Conservation (phyloP, 495 filamentous ascomycete species). For the Neurospora sp. region DNA sequence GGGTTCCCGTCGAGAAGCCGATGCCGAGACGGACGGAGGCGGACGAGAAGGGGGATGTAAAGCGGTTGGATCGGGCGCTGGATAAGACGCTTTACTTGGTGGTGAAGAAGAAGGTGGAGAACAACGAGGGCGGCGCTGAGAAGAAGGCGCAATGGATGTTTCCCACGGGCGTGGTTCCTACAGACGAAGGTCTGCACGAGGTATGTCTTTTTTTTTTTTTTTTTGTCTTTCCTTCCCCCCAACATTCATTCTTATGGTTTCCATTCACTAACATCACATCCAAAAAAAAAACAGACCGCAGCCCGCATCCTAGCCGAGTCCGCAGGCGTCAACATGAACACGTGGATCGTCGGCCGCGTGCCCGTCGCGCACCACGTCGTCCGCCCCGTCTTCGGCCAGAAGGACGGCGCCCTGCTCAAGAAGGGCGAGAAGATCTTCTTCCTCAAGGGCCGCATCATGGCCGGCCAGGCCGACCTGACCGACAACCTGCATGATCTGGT, state of each 20-base stretch:
- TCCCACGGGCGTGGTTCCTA: conserved; percentile 54
- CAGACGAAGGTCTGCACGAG: conserved; percentile 66
- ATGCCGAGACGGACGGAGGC: conserved; percentile 66
- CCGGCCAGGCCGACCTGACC: conserved; percentile 77
- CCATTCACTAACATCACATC: not conserved
- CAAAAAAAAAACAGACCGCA: conserved; percentile 51
- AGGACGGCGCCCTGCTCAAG: conserved; percentile 20
- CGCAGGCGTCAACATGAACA: conserved; percentile 94
- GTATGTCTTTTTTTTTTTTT: conserved; percentile 34
- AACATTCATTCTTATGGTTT: not conserved
- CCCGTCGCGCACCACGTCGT: conserved; percentile 71
- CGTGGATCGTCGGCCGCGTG: conserved; percentile 88
- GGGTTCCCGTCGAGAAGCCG: conserved; percentile 62
- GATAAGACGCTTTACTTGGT: conserved; percentile 78
- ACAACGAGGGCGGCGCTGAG: conserved; percentile 18
- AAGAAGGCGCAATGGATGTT: conserved; percentile 71
- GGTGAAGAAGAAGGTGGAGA: conserved; percentile 41
- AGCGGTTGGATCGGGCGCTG: conserved; percentile 66
- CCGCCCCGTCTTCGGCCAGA: conserved; percentile 29
- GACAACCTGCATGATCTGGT: conserved; percentile 59
- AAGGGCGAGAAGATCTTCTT: conserved; percentile 82
- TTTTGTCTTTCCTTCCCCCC: not conserved
- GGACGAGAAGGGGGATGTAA: conserved; percentile 61
- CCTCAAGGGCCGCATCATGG: conserved; percentile 91
- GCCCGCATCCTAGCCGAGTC: conserved; percentile 64